These are phyloP conservation scores for Coniochaeta ligniaria DNA, from an alignment of 2,329 filamentous ascomycete species.

Conservation along the genomic window DNA sequence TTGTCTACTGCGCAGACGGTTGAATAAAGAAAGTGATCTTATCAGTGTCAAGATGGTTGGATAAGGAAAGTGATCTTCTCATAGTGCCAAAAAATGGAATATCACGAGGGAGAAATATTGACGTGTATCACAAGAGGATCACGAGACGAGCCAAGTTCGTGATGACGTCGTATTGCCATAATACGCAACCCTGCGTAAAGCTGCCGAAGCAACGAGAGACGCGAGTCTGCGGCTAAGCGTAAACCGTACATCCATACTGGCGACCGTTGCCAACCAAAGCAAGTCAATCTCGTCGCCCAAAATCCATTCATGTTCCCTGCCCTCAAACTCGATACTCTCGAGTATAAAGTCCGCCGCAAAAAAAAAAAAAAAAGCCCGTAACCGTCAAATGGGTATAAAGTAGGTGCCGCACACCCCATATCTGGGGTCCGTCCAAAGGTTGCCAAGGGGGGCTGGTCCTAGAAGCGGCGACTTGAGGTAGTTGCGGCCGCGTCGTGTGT, in stretches of 20 bases:
- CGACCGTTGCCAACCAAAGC: neutral
- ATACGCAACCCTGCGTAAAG: neutral
- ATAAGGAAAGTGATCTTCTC: too few relatives aligned
- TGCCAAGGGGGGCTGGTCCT: neutral
- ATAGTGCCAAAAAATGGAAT: too few relatives aligned
- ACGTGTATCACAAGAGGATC: neutral
- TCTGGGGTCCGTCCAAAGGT: neutral
- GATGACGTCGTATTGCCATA: neutral
- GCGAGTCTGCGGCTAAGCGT: neutral
- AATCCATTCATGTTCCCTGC: neutral
- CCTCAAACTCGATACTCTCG: neutral
- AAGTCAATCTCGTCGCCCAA: neutral
- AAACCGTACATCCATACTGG: neutral
- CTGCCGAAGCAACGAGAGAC: neutral
- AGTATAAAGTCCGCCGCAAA: neutral
- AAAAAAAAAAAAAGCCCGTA: neutral
- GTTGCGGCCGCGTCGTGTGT: neutral
- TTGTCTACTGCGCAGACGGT: too few relatives aligned
- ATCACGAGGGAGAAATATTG: neutral
- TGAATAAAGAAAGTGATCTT: too few relatives aligned
- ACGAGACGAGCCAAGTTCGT: neutral
- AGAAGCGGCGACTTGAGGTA: neutral
- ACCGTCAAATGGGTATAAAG: conserved; percentile 1
- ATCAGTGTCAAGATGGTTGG: too few relatives aligned
- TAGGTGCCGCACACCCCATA: conserved; percentile 1